These are phyloP conservation scores for Solanum medicagineum DNA, from an alignment of 257 asterid species.

Conservation along the genomic window DNA sequence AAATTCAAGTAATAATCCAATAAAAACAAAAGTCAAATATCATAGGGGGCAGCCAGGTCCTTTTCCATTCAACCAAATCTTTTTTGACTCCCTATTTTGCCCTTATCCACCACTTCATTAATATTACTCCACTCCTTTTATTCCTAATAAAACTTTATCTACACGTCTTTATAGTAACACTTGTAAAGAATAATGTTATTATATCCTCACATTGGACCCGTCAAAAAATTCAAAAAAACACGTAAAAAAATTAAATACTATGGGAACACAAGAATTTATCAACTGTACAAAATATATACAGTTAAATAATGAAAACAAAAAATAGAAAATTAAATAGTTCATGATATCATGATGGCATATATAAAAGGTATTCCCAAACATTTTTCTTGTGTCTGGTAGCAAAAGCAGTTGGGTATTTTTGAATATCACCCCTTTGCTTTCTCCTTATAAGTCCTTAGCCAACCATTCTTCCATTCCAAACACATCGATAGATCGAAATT, in stretches of 20 bases:
- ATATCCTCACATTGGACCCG: background rate
- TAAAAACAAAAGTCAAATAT: constrained; percentile 21
- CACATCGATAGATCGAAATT: background rate
- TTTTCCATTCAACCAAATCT: constrained; percentile 26
- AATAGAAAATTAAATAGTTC: background rate
- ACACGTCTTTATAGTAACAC: background rate
- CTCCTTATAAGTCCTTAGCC: constrained; percentile 12
- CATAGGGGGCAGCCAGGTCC: constrained; percentile 7
- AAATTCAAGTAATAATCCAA: background rate
- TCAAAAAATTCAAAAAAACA: background rate
- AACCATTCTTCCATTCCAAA: background rate
- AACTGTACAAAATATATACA: background rate
- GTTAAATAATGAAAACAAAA: background rate
- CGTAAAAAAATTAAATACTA: background rate
- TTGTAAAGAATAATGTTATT: background rate
- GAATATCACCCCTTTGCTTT: constrained; percentile 1
- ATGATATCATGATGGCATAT: constrained; percentile 11
- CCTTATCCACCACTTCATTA: background rate
- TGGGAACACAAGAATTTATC: background rate
- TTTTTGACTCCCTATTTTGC: background rate
- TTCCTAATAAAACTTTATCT: background rate
- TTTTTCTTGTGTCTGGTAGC: constrained; percentile 22
- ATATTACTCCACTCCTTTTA: background rate
- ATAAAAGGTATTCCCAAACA: constrained; percentile 15
- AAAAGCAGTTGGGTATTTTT: constrained; percentile 25